Conservation (phyloP, 257 asterid species). For the Thymus quinquecostatus region DNA sequence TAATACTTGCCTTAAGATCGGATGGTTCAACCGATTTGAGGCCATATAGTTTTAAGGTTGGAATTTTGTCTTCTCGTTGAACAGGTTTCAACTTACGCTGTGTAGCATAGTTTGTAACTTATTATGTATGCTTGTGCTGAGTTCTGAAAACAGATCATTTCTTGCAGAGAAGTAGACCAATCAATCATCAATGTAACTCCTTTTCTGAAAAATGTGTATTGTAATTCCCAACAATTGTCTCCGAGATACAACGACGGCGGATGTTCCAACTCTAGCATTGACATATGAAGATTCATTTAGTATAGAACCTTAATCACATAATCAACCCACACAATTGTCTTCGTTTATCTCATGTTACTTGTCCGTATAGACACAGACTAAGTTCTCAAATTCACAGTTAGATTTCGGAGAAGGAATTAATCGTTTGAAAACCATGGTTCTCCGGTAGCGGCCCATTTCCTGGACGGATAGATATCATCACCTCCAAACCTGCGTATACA, state of each 20-base stretch:
- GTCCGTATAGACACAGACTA: neutral
- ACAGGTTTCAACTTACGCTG: neutral
- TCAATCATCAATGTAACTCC: no score
- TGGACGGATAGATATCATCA: slow-evolving; percentile 75
- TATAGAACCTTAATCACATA: neutral
- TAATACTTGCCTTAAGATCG: neutral
- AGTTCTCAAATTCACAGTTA: neutral
- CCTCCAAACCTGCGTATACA: slow-evolving; percentile 67
- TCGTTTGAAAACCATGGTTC: slow-evolving; percentile 62
- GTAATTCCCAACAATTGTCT: no score
- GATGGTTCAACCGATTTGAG: neutral
- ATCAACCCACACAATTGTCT: neutral
- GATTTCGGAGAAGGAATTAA: slow-evolving; percentile 66
- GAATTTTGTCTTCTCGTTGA: neutral
- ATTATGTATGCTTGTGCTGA: no score
- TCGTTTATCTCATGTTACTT: neutral
- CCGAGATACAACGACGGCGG: no score
- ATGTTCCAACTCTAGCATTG: no score
- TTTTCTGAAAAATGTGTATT: no score
- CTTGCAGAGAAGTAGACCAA: no score
- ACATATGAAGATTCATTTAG: no score
- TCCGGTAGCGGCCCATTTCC: slow-evolving; percentile 87
- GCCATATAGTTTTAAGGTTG: neutral
- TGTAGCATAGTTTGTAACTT: no score
- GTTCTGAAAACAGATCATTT: no score